Conservation (phyloP, 306 rosid genomes). For the Casuarina cunninghamiana region DNA sequence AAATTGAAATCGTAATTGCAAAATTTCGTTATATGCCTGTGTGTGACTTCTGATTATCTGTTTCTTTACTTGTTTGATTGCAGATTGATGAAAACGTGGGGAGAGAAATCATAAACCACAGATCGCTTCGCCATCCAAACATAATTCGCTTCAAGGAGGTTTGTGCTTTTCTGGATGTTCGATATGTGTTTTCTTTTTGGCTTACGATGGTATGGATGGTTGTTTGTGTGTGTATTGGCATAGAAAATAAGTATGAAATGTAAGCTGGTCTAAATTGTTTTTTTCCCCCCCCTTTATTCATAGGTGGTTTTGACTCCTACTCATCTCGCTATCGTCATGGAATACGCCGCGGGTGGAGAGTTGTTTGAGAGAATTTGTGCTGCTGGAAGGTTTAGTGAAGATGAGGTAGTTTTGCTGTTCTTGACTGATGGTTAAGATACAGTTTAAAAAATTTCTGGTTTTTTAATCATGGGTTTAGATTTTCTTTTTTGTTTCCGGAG, state of each 20-base stretch:
- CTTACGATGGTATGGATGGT: background rate
- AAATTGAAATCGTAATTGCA: background rate
- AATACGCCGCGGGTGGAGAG: constrained; percentile 92
- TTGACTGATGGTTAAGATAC: background rate
- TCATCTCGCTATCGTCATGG: constrained; percentile 86
- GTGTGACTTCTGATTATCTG: background rate
- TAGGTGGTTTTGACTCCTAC: constrained; percentile 87
- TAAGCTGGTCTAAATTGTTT: constrained; percentile 21
- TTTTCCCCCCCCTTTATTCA: constrained; percentile 34
- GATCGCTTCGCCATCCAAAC: constrained; percentile 79
- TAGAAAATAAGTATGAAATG: background rate
- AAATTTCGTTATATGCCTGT: background rate
- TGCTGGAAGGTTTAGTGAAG: constrained; percentile 88
- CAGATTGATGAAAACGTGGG: constrained; percentile 88
- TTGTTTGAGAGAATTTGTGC: constrained; percentile 73
- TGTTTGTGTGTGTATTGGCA: background rate
- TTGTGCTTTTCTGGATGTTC: background rate
- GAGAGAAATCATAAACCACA: constrained; percentile 80
- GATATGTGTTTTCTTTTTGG: background rate
- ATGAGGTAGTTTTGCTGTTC: constrained; percentile 52
- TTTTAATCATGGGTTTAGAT: background rate
- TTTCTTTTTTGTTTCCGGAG: constrained; percentile 18
- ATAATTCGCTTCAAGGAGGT: constrained; percentile 86
- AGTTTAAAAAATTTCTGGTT: background rate
- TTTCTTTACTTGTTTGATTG: background rate